phyloP scores from a whole-genome alignment of 1,139 yeast species.

The Candida anutae region DNA sequence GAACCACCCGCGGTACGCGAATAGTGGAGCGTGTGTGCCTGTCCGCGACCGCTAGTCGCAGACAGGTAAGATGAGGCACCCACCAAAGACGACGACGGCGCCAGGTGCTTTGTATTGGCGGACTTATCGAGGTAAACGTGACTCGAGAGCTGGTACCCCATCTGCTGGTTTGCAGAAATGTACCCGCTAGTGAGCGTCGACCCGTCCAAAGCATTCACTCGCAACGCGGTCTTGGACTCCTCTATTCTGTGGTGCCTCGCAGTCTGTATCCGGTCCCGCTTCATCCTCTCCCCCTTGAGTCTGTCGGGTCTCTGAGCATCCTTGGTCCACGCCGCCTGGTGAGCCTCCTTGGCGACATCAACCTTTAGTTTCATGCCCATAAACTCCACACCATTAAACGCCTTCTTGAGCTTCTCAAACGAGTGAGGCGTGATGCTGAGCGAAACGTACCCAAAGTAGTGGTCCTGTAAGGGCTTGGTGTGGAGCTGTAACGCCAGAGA shows the following conservation, averaged over 20 bases:
- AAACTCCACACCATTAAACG: slow-evolving; percentile 63
- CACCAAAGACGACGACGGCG: slow-evolving; percentile 22
- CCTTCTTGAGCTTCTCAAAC: slow-evolving; percentile 40
- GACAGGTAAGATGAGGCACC: slow-evolving; percentile 33
- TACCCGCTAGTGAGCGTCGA: slow-evolving; percentile 7
- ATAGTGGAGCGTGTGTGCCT: slow-evolving; percentile 12
- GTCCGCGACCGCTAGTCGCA: slow-evolving; percentile 10
- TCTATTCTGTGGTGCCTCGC: slow-evolving; percentile 36
- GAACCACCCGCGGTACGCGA: slow-evolving; percentile 31
- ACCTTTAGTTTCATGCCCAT: slow-evolving; percentile 65
- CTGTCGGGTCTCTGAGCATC: slow-evolving; percentile 32
- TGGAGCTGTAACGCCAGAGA: slow-evolving; percentile 38
- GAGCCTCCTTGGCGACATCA: slow-evolving; percentile 34
- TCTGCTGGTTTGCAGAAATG: slow-evolving; percentile 11
- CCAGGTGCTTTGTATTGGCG: slow-evolving; percentile 29
- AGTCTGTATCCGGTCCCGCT: slow-evolving; percentile 27
- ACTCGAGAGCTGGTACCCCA: slow-evolving; percentile 25
- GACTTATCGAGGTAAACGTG: slow-evolving; percentile 27
- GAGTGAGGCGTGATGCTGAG: slow-evolving; percentile 41
- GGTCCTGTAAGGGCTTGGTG: slow-evolving; percentile 41
- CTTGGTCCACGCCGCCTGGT: slow-evolving; percentile 32
- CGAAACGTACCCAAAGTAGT: slow-evolving; percentile 61
- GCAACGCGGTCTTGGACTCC: slow-evolving; percentile 29
- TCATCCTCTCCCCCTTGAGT: slow-evolving; percentile 20
- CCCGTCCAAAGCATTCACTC: slow-evolving; percentile 16